A percentile compares a stretch with the other conserved stretches of the same genome.
phyloP scores from a whole-genome alignment of 176 grass and related monocot genomes.

The Paspalum vaginatum region DNA sequence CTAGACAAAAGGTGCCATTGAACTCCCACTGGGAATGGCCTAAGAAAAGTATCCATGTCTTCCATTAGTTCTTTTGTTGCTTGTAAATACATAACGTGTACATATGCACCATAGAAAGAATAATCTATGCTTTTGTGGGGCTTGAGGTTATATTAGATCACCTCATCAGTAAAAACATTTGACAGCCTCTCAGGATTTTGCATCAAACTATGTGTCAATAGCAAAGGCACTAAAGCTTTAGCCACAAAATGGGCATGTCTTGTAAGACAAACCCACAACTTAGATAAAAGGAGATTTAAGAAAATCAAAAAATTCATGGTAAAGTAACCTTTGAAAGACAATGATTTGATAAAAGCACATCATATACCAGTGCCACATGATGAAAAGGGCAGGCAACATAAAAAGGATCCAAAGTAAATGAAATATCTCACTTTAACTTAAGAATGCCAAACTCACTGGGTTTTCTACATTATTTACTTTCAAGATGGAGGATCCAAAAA shows the following conservation, averaged over 20 bases:
- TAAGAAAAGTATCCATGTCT: too few relatives aligned
- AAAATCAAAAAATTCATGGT: not conserved
- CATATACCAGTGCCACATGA: not conserved
- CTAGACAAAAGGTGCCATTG: too few relatives aligned
- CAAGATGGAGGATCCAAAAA: too few relatives aligned
- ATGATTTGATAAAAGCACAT: not conserved
- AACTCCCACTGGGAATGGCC: too few relatives aligned
- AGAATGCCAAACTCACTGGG: not conserved
- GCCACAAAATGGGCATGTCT: not conserved
- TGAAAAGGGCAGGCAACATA: not conserved
- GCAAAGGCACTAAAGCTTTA: conserved; percentile 15
- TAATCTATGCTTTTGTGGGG: not conserved
- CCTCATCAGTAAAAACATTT: not conserved
- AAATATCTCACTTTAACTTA: not conserved
- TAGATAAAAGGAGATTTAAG: conserved; percentile 1
- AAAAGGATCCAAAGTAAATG: not conserved
- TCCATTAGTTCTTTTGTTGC: not conserved
- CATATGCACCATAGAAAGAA: conserved; percentile 1
- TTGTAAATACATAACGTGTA: not conserved
- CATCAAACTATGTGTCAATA: not conserved
- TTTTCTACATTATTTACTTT: not conserved
- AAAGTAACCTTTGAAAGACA: not conserved
- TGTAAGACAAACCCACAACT: not conserved
- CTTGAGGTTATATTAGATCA: not conserved
- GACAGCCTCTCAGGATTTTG: not conserved